Evolutionary conservation across 2,329 filamentous ascomycete species (phyloP), one percentile per base, ranked within the genome.

Genomic region (Salinomyces thailandicus): DNA sequence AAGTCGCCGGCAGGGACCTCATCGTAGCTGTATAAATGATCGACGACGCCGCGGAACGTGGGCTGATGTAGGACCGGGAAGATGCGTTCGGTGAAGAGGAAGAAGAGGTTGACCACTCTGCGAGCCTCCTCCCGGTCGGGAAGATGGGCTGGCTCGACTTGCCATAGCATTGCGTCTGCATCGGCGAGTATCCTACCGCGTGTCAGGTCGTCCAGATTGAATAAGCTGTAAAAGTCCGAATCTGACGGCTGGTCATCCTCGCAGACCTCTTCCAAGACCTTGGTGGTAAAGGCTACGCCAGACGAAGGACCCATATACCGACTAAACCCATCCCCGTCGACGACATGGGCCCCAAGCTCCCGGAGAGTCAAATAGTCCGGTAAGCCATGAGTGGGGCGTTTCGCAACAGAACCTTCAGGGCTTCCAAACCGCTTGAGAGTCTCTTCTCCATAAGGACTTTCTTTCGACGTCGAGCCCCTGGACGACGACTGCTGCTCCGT

Each of bases 231-330:
- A 20, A 35, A 42, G 13, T 39, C 36, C n/a, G 26, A 11, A 16
- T 39, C 36, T 12, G 36, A n/a, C 5, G 39, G 39, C 29, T 35
- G 31, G 16, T 39, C 29, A 11, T 36, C 18, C 11, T 30, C 39
- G 11, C 37, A 13, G 17, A 43, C 31, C 14, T 38, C 39, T 14
- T 42, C 29, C 13, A 44, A 19, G 9, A 38, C 39, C 28, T 31
- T 37, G 7, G 42, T 29, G 3, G 39, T 29, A 20, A 44, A 44
- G 5, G 33, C 42, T 3, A 44, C 30, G 2, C 42, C 38, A 7
- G 35, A 41, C 1, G 42, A 44, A 20, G 42, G 38, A 5, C 38
- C 42, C 38, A 44, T 41, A 30, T 44, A 44, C 12, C 38, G 35
- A 16, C n/a, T 38, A 15, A 33, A 38, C 18, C 42, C 42, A 17